Evolutionary conservation across 2,329 filamentous ascomycete genomes (phyloP).

Genomic region (Metarhizium humberi): DNA sequence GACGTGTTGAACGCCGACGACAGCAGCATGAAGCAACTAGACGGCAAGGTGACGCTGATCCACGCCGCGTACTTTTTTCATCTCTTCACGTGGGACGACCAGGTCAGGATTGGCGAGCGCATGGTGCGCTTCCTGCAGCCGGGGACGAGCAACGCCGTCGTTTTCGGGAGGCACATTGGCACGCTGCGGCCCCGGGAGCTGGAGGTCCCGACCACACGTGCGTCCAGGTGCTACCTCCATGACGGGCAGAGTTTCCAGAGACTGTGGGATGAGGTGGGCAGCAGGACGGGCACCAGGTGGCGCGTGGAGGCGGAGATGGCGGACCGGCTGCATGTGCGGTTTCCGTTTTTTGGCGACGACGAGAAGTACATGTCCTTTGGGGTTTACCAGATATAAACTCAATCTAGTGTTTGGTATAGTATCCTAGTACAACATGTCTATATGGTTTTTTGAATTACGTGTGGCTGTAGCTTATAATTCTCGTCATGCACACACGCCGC

Average conservation of each 20-base stretch:
- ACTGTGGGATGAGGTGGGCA: constrained; percentile 35
- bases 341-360: neutral
- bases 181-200: constrained; percentile 12
- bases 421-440: too few species aligned
- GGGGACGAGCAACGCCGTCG: constrained; percentile 21
- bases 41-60: constrained; percentile 23
- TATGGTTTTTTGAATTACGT: too few species aligned
- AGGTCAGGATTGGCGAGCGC: constrained; percentile 21
- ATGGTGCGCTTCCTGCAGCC: constrained; percentile 23
- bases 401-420: too few species aligned
- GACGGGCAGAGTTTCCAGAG: constrained; percentile 29
- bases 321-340: neutral
- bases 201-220: constrained; percentile 21
- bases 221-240: neutral
- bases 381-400: neutral
- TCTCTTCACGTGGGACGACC: constrained; percentile 24
- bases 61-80: constrained; percentile 27
- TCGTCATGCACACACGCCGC: too few species aligned
- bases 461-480: too few species aligned
- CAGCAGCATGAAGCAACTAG: constrained; percentile 9
- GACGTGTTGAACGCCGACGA: neutral
- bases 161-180: constrained; percentile 35
- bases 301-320: constrained; percentile 19
- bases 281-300: constrained; percentile 30
- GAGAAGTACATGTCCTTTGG: neutral